Evolutionary conservation across 164 flowering plant genomes (phyloP).

Genomic region (Umbilicus rupestris): DNA sequence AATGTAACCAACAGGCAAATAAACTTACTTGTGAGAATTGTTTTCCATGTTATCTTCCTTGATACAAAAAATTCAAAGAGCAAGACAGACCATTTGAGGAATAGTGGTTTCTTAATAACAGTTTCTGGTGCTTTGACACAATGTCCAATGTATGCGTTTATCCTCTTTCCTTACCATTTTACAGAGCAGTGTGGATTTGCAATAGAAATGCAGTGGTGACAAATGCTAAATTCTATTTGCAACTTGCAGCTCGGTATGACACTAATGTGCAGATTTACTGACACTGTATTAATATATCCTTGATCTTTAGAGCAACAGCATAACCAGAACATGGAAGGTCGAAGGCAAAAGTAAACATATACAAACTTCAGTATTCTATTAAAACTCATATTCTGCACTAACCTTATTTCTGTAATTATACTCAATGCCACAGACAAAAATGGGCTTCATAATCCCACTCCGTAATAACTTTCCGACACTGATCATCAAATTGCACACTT

Average conservation of each 20-base stretch:
- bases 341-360: not conserved
- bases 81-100: not conserved
- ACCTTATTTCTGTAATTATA: constrained; percentile 95
- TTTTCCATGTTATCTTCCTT: not conserved
- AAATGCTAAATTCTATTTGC: too few relatives aligned
- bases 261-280: too few relatives aligned
- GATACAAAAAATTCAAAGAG: not conserved
- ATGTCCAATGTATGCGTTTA: too few relatives aligned
- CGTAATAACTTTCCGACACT: constrained; percentile 70
- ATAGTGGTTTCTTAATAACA: too few relatives aligned
- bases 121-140: too few relatives aligned
- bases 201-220: too few relatives aligned
- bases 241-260: too few relatives aligned
- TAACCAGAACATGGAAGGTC: not conserved
- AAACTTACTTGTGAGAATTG: not conserved
- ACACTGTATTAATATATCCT: too few relatives aligned
- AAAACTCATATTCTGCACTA: constrained; percentile 8
- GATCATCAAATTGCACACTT: constrained; percentile 62
- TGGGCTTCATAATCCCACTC: constrained; percentile 60
- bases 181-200: too few relatives aligned
- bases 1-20: too few relatives aligned
- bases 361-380: not conserved
- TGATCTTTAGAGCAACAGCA: not conserved
- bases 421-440: constrained; percentile 80
- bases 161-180: too few relatives aligned